Conservation (phyloP, 2,329 filamentous ascomycete genomes). For the Fusarium sp. region DNA sequence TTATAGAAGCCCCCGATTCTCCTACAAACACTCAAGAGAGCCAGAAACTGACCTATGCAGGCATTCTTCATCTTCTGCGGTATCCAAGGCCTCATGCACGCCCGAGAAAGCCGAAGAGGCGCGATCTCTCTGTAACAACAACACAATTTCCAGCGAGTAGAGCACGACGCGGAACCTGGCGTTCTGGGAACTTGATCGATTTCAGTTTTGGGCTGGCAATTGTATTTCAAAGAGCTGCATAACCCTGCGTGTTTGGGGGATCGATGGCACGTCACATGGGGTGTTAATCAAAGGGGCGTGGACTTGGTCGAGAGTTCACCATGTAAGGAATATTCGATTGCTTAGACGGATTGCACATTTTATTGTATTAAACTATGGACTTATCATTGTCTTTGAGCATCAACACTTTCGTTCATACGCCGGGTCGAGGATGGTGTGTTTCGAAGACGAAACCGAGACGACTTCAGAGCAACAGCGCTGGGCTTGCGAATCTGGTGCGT, state of each 20-base stretch:
- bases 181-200: constrained; percentile 42
- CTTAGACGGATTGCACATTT: constrained; percentile 33
- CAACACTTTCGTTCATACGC: background rate
- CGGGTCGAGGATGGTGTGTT: background rate
- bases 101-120: constrained; percentile 83
- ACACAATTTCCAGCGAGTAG: constrained; percentile 27
- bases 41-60: constrained; percentile 55
- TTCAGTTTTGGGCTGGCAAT: constrained; percentile 40
- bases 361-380: constrained; percentile 8
- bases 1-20: background rate
- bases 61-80: constrained; percentile 92
- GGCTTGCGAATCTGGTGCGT: too few relatives aligned
- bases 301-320: constrained; percentile 11
- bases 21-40: too few relatives aligned
- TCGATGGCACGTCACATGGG: constrained; percentile 5
- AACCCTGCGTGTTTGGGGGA: constrained; percentile 5
- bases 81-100: constrained; percentile 86
- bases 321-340: constrained; percentile 39
- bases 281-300: constrained; percentile 28
- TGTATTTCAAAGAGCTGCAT: constrained; percentile 37
- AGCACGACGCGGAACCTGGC: constrained; percentile 41
- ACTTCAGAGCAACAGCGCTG: background rate
- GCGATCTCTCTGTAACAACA: constrained; percentile 76
- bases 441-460: background rate
- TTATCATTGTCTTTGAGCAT: background rate